A percentile compares a stretch with the other conserved stretches of the same genome.
These are phyloP conservation scores for Cornus kousa DNA, from an alignment of 148 eudicot genomes.

Conservation along the genomic window DNA sequence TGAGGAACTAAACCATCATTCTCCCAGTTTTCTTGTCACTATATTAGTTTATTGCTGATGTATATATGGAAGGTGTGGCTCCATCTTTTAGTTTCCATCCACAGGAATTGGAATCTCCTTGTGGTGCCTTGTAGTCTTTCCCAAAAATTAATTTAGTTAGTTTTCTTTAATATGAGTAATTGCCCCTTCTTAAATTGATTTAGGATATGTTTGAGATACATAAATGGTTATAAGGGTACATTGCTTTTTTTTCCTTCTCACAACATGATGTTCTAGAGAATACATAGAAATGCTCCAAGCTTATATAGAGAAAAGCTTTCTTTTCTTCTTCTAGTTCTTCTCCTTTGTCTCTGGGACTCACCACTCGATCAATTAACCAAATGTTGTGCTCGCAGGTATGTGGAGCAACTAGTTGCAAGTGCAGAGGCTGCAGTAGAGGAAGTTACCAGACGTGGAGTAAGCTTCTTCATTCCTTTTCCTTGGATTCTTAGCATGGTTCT, in stretches of 20 bases:
- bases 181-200: neutral
- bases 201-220: neutral
- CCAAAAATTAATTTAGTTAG: neutral
- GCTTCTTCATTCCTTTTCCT: slow-evolving; percentile 20
- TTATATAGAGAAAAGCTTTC: neutral
- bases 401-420: slow-evolving; percentile 89
- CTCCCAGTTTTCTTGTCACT: neutral
- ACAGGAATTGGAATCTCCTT: neutral
- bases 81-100: neutral
- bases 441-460: slow-evolving; percentile 81
- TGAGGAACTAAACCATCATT: neutral
- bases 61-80: neutral
- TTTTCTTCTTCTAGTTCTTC: neutral
- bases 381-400: slow-evolving; percentile 50
- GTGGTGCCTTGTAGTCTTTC: neutral
- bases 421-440: slow-evolving; percentile 98
- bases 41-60: too few relatives aligned
- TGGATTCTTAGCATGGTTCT: neutral
- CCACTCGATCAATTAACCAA: neutral
- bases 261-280: neutral
- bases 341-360: neutral
- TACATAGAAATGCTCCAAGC: neutral
- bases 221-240: neutral
- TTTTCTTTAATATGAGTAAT: neutral
- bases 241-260: neutral